Conservation (phyloP, 2,329 filamentous ascomycete genomes). For the Stachybotrys chartarum region DNA sequence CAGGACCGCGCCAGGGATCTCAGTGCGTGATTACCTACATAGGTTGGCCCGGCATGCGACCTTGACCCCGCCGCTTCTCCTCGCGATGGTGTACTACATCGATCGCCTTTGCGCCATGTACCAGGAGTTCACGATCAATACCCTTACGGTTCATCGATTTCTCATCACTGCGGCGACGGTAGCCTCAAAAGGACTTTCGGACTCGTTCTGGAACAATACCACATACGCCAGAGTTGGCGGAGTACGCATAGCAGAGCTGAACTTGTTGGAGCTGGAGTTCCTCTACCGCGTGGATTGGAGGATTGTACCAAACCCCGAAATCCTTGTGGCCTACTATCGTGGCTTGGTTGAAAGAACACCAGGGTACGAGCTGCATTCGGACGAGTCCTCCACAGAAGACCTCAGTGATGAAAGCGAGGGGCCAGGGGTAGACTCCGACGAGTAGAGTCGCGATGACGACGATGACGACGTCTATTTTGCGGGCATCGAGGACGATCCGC, state of each 20-base stretch:
- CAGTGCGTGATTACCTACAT: conserved; percentile 87
- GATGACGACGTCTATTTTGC: too few relatives aligned
- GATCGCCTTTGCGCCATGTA: conserved; percentile 90
- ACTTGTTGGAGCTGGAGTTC: conserved; percentile 88
- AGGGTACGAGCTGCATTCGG: conserved; percentile 44
- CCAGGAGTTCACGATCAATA: conserved; percentile 92
- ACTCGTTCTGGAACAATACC: conserved; percentile 97
- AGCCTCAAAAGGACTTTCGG: conserved; percentile 89
- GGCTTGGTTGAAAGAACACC: conserved; percentile 67
- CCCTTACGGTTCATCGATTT: conserved; percentile 92
- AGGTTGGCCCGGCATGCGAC: conserved; percentile 91
- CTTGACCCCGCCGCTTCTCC: conserved; percentile 83
- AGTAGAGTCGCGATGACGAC: conserved; percentile 4
- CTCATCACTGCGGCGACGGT: conserved; percentile 94
- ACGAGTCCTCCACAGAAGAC: conserved; percentile 19
- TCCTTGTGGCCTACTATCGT: conserved; percentile 86
- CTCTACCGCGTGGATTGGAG: conserved; percentile 90
- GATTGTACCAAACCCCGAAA: conserved; percentile 92
- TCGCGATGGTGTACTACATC: conserved; percentile 99
- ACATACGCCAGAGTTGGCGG: conserved; percentile 93
- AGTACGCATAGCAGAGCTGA: conserved; percentile 82
- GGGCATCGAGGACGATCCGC: too few relatives aligned
- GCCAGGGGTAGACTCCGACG: conserved; percentile 16
- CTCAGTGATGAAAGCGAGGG: conserved; percentile 26
- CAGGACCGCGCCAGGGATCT: conserved; percentile 75